A percentile compares a stretch with the other conserved stretches of the same genome.
These are phyloP conservation scores for Pleoardoris graminearum DNA, from an alignment of 2,329 filamentous ascomycete genomes.

Conservation along the genomic window DNA sequence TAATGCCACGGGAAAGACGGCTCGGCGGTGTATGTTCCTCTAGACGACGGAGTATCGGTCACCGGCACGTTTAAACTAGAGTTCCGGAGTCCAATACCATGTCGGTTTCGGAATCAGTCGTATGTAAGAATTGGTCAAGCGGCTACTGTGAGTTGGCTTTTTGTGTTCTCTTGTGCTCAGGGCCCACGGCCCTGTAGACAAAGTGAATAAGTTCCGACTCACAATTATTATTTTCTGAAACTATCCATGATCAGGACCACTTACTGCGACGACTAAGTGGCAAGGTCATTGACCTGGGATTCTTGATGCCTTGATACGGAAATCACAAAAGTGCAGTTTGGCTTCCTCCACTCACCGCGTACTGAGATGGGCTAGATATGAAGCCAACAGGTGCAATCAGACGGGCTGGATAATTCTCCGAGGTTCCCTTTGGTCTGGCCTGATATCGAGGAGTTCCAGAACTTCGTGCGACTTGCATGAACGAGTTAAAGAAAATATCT, in stretches of 20 bases:
- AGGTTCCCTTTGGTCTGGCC: neutral
- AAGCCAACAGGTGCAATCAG: neutral
- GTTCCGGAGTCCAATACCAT: too few relatives aligned
- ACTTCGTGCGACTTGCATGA: neutral
- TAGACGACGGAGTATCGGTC: too few relatives aligned
- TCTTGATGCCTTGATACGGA: neutral
- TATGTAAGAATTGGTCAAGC: too few relatives aligned
- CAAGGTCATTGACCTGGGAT: neutral
- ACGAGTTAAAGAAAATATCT: neutral
- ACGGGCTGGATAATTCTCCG: too few relatives aligned
- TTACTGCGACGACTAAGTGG: neutral
- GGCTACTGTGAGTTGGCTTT: too few relatives aligned
- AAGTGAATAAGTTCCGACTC: too few relatives aligned
- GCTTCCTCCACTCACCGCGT: neutral
- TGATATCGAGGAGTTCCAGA: neutral
- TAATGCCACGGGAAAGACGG: slow-evolving; percentile 3
- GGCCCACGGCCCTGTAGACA: too few relatives aligned
- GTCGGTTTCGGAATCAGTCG: too few relatives aligned
- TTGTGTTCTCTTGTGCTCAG: too few relatives aligned
- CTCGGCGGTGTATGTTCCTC: neutral
- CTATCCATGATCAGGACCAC: too few relatives aligned
- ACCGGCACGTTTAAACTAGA: too few relatives aligned
- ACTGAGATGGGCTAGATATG: neutral
- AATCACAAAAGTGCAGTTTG: neutral
- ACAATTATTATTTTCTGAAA: too few relatives aligned